These are phyloP conservation scores for Yamadazyma sp. DNA, from an alignment of 1,139 yeast species.

Conservation along the genomic window DNA sequence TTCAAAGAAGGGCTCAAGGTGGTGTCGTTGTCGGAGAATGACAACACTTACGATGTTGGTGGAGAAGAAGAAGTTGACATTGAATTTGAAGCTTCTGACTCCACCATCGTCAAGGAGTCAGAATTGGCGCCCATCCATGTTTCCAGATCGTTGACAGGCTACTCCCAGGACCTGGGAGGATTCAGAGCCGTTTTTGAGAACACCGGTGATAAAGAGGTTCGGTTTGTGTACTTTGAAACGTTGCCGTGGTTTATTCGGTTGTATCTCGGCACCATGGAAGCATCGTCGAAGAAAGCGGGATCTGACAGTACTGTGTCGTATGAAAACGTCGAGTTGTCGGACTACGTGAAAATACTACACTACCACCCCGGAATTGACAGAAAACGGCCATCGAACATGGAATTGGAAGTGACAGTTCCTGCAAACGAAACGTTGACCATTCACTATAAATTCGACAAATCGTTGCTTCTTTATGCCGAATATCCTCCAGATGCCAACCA, in stretches of 20 bases:
- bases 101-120: conserved; percentile 32
- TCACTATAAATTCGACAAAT: conserved; percentile 82
- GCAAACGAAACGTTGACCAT: conserved; percentile 61
- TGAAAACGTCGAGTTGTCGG: conserved; percentile 7
- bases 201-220: conserved; percentile 39
- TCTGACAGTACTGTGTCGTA: conserved; percentile 28
- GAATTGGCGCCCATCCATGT: conserved; percentile 66
- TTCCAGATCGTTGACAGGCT: conserved; percentile 87
- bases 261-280: conserved; percentile 66
- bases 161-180: conserved; percentile 90
- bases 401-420: conserved; percentile 64
- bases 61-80: conserved; percentile 15
- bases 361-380: conserved; percentile 83
- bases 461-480: conserved; percentile 80
- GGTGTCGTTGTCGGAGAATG: conserved; percentile 9
- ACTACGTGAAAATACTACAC: conserved; percentile 49
- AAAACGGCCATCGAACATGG: conserved; percentile 79
- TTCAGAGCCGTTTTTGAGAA: conserved; percentile 75
- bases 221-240: conserved; percentile 70
- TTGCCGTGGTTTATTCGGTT: conserved; percentile 93
- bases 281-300: conserved; percentile 15
- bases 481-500: conserved; percentile 99
- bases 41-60: conserved; percentile 8
- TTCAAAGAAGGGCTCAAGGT: conserved; percentile 18
- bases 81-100: conserved; percentile 28